Conservation (phyloP, 2,329 filamentous ascomycete genomes). For the Paecilomyces niveus region DNA sequence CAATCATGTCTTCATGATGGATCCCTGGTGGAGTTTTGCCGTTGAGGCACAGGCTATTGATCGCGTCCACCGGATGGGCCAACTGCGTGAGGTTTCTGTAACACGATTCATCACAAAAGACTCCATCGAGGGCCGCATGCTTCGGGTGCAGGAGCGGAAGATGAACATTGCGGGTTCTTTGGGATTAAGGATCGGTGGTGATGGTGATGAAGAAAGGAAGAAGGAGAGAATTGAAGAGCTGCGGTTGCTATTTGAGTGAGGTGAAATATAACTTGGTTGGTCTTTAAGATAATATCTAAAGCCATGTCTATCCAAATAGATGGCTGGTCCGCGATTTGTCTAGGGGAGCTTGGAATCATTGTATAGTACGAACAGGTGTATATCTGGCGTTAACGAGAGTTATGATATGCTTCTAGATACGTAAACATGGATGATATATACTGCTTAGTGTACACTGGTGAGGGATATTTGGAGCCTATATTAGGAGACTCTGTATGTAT, state of each 20-base stretch:
- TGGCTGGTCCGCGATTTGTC: background rate
- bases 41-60: slow-evolving; percentile 97
- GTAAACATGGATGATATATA: background rate
- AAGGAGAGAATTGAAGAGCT: slow-evolving; percentile 88
- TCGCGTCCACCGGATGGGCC: slow-evolving; percentile 94
- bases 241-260: slow-evolving; percentile 64
- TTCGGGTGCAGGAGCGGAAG: slow-evolving; percentile 88
- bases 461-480: background rate
- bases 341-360: too few species aligned
- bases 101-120: slow-evolving; percentile 81
- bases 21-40: slow-evolving; percentile 98
- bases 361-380: background rate
- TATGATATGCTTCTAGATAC: background rate
- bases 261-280: background rate
- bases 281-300: background rate
- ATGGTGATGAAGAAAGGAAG: slow-evolving; percentile 85
- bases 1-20: slow-evolving; percentile 95
- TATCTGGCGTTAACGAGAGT: background rate
- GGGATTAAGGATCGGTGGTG: slow-evolving; percentile 93
- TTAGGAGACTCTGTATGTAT: background rate
- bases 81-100: slow-evolving; percentile 77
- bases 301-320: background rate
- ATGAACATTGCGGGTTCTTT: slow-evolving; percentile 80
- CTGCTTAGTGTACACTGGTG: background rate
- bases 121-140: slow-evolving; percentile 92